Evolutionary conservation across 495 filamentous ascomycete species (phyloP).

Genomic region (Xylona heveae): DNA sequence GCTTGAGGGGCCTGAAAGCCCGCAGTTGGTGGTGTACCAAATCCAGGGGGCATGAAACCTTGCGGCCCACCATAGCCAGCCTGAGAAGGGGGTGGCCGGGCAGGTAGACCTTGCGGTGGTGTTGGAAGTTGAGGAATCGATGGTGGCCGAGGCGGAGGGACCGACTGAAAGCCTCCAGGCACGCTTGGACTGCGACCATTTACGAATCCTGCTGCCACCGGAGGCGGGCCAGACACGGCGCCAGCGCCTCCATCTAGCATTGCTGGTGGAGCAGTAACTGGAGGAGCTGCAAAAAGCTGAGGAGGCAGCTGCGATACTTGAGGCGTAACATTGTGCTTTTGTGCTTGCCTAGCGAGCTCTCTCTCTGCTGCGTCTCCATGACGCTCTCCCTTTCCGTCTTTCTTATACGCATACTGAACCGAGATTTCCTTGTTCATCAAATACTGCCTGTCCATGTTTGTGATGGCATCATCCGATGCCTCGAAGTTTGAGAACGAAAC

Average conservation of each 20-base stretch:
- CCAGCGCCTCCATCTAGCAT: constrained; percentile 33
- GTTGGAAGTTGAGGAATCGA: constrained; percentile 28
- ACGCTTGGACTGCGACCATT: constrained; percentile 18
- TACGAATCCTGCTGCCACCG: constrained; percentile 13
- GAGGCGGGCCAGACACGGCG: constrained; percentile 16
- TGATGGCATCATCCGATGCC: constrained; percentile 75
- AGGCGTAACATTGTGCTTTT: constrained; percentile 76
- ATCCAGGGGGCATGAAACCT: constrained; percentile 37
- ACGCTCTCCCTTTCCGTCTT: constrained; percentile 91
- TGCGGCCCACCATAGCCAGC: constrained; percentile 59
- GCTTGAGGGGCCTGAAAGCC: constrained; percentile 18
- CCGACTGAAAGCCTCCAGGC: constrained; percentile 17
- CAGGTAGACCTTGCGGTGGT: constrained; percentile 57
- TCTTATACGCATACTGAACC: constrained; percentile 98
- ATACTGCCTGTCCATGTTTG: constrained; percentile 90
- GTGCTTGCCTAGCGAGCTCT: constrained; percentile 77
- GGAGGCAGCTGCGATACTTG: constrained; percentile 35
- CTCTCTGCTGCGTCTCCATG: constrained; percentile 91
- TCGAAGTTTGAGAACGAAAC: constrained; percentile 90
- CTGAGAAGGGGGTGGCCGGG: constrained; percentile 59
- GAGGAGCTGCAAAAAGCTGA: constrained; percentile 21
- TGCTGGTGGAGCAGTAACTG: constrained; percentile 24
- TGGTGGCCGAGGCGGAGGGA: constrained; percentile 18
- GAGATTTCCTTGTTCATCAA: constrained; percentile 90
- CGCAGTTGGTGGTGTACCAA: constrained; percentile 24